Conservation (phyloP, 352 stramenopile species). For the Saprolegnia diclina region DNA sequence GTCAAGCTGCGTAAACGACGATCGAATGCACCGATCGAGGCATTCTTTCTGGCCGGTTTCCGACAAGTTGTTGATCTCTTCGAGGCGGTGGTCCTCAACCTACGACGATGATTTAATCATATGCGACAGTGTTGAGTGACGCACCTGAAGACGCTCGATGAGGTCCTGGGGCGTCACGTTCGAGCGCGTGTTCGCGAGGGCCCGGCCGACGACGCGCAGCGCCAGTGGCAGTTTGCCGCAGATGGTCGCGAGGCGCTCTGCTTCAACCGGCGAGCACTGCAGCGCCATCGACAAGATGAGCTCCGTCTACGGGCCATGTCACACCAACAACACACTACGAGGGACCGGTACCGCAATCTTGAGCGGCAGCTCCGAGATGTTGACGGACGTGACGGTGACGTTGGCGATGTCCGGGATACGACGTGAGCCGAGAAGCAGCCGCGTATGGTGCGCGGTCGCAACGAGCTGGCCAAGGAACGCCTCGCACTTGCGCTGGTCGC, state of each 20-base stretch:
- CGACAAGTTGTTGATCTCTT: slow-evolving; percentile 68
- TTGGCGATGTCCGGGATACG: slow-evolving; percentile 70
- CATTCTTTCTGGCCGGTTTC: slow-evolving; percentile 73
- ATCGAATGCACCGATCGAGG: slow-evolving; percentile 72
- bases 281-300: slow-evolving; percentile 60
- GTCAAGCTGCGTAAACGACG: slow-evolving; percentile 72
- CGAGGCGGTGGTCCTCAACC: slow-evolving; percentile 58
- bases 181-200: slow-evolving; percentile 65
- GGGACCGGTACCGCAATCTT: slow-evolving; percentile 45
- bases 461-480: slow-evolving; percentile 65
- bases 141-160: slow-evolving; percentile 70
- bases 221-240: slow-evolving; percentile 73
- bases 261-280: slow-evolving; percentile 52
- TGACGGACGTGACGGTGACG: slow-evolving; percentile 70
- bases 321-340: neutral
- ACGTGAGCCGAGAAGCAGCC: slow-evolving; percentile 60
- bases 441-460: slow-evolving; percentile 57
- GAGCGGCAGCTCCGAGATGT: slow-evolving; percentile 62
- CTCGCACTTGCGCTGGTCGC: slow-evolving; percentile 66
- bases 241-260: slow-evolving; percentile 57
- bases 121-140: neutral
- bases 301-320: slow-evolving; percentile 42
- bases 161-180: slow-evolving; percentile 71
- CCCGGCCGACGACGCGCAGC: slow-evolving; percentile 72
- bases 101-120: slow-evolving; percentile 28